phyloP scores from a whole-genome alignment of 2,329 filamentous ascomycete species.

The Sphaerostilbella broomeana region DNA sequence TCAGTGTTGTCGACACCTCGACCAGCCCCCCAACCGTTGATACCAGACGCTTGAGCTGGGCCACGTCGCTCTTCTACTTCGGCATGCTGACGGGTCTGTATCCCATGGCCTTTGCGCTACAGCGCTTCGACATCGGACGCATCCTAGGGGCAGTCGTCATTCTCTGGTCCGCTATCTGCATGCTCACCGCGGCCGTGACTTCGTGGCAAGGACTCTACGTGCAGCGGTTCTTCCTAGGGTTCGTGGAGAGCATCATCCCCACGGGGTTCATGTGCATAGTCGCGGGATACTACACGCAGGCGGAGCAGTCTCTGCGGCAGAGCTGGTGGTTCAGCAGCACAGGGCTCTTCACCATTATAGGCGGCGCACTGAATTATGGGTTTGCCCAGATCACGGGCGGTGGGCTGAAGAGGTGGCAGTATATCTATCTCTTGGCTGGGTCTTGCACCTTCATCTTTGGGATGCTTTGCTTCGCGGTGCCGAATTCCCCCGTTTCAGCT shows the following conservation, averaged over 20 bases:
- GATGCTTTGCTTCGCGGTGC: conserved; percentile 56
- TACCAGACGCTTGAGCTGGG: conserved; percentile 66
- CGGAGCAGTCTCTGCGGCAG: conserved; percentile 58
- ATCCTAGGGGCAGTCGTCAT: conserved; percentile 58
- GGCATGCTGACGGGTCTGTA: conserved; percentile 70
- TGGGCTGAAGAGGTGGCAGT: conserved; percentile 57
- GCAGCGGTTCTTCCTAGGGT: conserved; percentile 58
- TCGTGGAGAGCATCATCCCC: conserved; percentile 59
- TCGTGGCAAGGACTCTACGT: conserved; percentile 57
- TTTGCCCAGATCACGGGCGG: conserved; percentile 57
- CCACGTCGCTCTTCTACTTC: conserved; percentile 74
- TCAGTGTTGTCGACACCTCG: conserved; percentile 43
- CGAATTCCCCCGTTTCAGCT: conserved; percentile 58
- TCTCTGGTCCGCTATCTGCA: conserved; percentile 60
- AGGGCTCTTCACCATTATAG: conserved; percentile 56
- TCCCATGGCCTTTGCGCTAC: conserved; percentile 64
- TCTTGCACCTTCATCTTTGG: conserved; percentile 59
- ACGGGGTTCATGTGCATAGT: conserved; percentile 62
- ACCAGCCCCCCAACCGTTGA: conserved; percentile 49
- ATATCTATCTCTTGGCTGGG: conserved; percentile 62
- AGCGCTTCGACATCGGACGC: conserved; percentile 59
- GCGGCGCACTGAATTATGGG: conserved; percentile 58
- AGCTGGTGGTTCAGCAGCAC: conserved; percentile 60
- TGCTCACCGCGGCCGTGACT: conserved; percentile 61
- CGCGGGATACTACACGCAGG: conserved; percentile 56